Evolutionary conservation across 2,329 filamentous ascomycete species (phyloP), one percentile per base, ranked within the genome.

Genomic region (Phyllosticta capitalensis): DNA sequence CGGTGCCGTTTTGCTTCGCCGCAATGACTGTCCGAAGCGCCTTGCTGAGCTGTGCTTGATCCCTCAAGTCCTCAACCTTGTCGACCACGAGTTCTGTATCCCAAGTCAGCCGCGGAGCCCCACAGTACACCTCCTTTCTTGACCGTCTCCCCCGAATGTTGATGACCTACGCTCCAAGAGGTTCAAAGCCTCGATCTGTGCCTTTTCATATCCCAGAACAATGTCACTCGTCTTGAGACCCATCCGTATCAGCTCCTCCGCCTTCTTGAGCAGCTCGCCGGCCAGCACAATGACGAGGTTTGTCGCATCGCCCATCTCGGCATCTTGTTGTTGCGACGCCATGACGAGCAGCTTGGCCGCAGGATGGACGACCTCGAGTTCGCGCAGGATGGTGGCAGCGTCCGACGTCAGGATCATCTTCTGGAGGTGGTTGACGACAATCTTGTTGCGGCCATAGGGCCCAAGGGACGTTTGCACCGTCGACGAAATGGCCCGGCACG

Each of bases 331-430:
- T 77, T 99, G 94, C 74, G 89, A 92, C 63, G 94, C 92, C 95
- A 99, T 99, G 68, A 99, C 94, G 58, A 99, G 80, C 65, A 99
- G 82, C 79, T 99, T 99, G 56, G 94, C 95, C 61, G 94, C 94
- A 63, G 95, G 94, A 79, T 99, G 94, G 60, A 99, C 92, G 64
- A 99, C 94, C 71, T 99, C 94, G 74, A 99, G 85, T 79, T 99
- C 95, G 71, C 91, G 88, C 67, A 99, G 83, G 72, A 99, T 99
- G 51, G 94, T 97, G 65, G 94, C 94, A 65, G 94, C 94, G 72
- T 99, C 94, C 62, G 92, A 97, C 67, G 95, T 99, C 65, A 99
- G 82, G 68, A 96, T 95, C 94, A 99, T 96, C 83, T 99, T 99
- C 76, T 96, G 90, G 64, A 99, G 83, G 79, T 99, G 95, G 81